These are phyloP conservation scores for Colletotrichum phormii DNA, from an alignment of 2,329 filamentous ascomycete genomes.

Conservation along the genomic window DNA sequence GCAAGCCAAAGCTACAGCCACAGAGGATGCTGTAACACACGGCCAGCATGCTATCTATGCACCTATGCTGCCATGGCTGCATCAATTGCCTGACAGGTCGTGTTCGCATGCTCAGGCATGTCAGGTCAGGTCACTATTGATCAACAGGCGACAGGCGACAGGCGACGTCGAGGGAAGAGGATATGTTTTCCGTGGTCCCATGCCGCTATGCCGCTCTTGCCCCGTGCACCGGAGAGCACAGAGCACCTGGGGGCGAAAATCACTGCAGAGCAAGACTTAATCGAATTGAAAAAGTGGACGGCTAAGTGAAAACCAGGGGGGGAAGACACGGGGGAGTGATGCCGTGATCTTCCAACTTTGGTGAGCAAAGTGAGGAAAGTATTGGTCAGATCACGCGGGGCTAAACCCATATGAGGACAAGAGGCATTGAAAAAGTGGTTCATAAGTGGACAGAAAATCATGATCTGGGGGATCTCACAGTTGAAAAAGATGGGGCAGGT, in stretches of 20 bases:
- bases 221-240: conserved; percentile 6
- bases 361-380: background rate
- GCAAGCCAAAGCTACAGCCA: background rate
- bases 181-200: background rate
- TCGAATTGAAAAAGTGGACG: conserved; percentile 35
- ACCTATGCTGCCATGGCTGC: background rate
- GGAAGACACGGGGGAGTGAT: background rate
- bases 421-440: background rate
- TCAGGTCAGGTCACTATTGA: background rate
- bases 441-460: background rate
- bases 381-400: background rate
- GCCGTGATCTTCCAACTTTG: background rate
- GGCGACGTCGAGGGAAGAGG: conserved; percentile 8
- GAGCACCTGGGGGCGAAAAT: conserved; percentile 26
- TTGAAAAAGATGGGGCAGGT: background rate
- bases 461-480: background rate
- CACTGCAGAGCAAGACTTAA: conserved; percentile 30
- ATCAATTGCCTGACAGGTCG: background rate
- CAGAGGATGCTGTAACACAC: background rate
- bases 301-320: background rate
- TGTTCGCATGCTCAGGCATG: background rate
- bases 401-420: background rate
- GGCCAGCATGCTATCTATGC: background rate
- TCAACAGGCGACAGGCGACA: background rate
- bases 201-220: background rate